phyloP scores from a whole-genome alignment of 2,329 filamentous ascomycete species.

The Paramyrothecium roridum region DNA sequence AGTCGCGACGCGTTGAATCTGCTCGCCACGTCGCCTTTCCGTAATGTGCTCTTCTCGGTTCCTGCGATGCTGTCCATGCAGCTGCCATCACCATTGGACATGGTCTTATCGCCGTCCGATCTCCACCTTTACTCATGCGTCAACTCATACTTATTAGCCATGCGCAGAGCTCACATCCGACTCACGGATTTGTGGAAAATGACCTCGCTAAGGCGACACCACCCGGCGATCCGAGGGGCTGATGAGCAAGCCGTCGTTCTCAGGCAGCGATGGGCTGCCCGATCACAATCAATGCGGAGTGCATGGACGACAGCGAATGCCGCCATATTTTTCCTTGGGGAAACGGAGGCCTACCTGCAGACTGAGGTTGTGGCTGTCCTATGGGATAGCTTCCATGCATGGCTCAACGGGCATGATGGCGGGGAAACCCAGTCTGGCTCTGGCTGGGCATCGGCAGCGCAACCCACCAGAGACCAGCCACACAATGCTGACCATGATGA shows the following conservation, averaged over 20 bases:
- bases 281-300: slow-evolving; percentile 68
- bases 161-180: slow-evolving; percentile 81
- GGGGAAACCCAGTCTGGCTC: slow-evolving; percentile 27
- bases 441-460: slow-evolving; percentile 17
- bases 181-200: slow-evolving; percentile 86
- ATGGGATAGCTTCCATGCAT: slow-evolving; percentile 75
- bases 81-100: slow-evolving; percentile 75
- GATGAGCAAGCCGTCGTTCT: slow-evolving; percentile 58
- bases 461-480: slow-evolving; percentile 1
- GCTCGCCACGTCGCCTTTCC: slow-evolving; percentile 60
- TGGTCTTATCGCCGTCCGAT: slow-evolving; percentile 78
- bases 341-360: slow-evolving; percentile 85
- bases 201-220: slow-evolving; percentile 70
- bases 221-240: slow-evolving; percentile 66
- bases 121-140: slow-evolving; percentile 78
- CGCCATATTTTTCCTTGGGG: slow-evolving; percentile 83
- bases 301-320: slow-evolving; percentile 90
- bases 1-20: slow-evolving; percentile 24
- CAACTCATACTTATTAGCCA: slow-evolving; percentile 81
- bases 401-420: slow-evolving; percentile 60
- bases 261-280: slow-evolving; percentile 59
- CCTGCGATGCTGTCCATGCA: slow-evolving; percentile 67
- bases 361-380: slow-evolving; percentile 80
- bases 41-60: slow-evolving; percentile 77
- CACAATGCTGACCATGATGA: slow-evolving; percentile 6